Conservation (phyloP, 768 basidiomycete genomes). For the Phlebiopsis gigantea region DNA sequence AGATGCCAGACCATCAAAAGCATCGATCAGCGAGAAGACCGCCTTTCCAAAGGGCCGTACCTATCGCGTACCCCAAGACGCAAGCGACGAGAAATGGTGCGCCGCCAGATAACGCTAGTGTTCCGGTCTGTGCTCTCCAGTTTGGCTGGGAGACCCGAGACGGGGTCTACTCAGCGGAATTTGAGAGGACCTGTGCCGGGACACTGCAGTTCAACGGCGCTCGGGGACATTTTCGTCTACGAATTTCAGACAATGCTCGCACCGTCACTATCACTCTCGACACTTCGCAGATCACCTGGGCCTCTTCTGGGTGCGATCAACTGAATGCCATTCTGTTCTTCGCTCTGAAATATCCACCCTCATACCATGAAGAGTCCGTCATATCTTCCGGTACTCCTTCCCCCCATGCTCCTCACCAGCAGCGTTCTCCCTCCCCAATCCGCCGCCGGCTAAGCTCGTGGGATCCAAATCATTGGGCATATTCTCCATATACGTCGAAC, state of each 20-base stretch:
- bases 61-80: too few relatives aligned
- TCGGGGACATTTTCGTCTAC: constrained; percentile 42
- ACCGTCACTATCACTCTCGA: constrained; percentile 37
- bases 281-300: constrained; percentile 38
- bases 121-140: constrained; percentile 36
- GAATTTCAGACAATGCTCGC: constrained; percentile 18
- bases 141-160: constrained; percentile 63
- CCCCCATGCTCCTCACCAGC: not conserved
- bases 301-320: constrained; percentile 18
- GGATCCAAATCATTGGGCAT: constrained; percentile 31
- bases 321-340: constrained; percentile 23
- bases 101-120: not conserved
- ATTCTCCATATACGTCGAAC: constrained; percentile 47
- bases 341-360: constrained; percentile 26
- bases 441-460: constrained; percentile 36
- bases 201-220: constrained; percentile 34
- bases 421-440: not conserved
- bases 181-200: constrained; percentile 32
- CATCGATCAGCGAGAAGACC: too few relatives aligned
- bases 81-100: too few relatives aligned
- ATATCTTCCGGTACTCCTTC: not conserved
- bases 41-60: too few relatives aligned
- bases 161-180: constrained; percentile 51
- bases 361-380: not conserved
- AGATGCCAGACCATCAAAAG: too few relatives aligned